Base-by-base conservation (phyloP, 495 filamentous ascomycete genomes). In the Aspergillus leporis region DNA sequence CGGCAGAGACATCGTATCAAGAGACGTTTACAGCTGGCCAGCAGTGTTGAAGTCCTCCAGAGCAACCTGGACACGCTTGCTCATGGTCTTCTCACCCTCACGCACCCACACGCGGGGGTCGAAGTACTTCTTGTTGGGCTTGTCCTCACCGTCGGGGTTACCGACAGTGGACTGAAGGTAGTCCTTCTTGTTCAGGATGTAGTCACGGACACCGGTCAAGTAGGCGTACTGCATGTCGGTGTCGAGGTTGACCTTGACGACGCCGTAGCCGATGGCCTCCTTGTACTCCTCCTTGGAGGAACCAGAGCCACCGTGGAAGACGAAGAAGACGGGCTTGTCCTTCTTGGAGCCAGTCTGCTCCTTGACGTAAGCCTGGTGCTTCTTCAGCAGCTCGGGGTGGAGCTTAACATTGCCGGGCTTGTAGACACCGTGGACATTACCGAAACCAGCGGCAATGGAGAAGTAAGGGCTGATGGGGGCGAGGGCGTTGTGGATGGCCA, bases 51-150 rank as follows among this genome's bases (percentile, higher is more conserved):
- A 98, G 78, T 97, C 94, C 61, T 86, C 79, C 54, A 99, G 85
- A 36, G 86, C 92, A 68, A 87, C 86, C 71, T 84, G 74, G 45
- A 97, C 86, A 68, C 93, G 88, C 62, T 82, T 80, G 64, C 81
- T 85, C 93, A 97, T 98, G 69, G 88, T 94, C 87, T 97, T 94
- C 85, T 98, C 93, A 67, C 93, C 93, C 81, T 95, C 92, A 60
- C 93, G 89, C 48, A 98, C 88, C 78, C 81, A 82, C 45, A 81
- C 76, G 58, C 81, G 74, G 59, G 87, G 88, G 67, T 97, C 93
- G 77, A 94, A 98, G 86, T 83, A 93, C 83, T 97, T 97, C 89
- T 98, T 98, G 85, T 98, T 98, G 65, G 94, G 94, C 87, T 97
- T 97, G 80, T 93, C 90, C 23, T 83, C 82, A 54, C 93, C 95